Percentiles rank a stretch among this genome's conserved stretches.
phyloP scores from a whole-genome alignment of 768 basidiomycete species.

The Fomitopsis serialis region DNA sequence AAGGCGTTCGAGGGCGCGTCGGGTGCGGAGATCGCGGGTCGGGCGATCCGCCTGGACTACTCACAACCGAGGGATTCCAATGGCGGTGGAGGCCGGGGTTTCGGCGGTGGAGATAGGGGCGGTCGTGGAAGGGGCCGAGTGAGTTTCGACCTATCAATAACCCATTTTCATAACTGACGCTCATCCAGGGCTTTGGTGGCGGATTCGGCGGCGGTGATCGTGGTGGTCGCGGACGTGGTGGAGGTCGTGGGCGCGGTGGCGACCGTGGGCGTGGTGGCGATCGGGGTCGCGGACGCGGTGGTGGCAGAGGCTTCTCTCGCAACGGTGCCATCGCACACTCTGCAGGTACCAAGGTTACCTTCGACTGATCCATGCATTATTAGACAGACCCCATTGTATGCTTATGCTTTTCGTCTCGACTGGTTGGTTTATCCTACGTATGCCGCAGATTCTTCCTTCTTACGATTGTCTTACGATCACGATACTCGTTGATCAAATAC shows the following conservation, averaged over 20 bases:
- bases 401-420: not conserved
- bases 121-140: slow-evolving; percentile 27
- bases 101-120: slow-evolving; percentile 29
- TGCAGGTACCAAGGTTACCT: slow-evolving; percentile 67
- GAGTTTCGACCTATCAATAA: slow-evolving; percentile 4
- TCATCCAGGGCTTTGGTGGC: slow-evolving; percentile 37
- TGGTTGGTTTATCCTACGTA: not conserved
- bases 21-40: slow-evolving; percentile 77
- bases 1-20: slow-evolving; percentile 68
- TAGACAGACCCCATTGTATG: not conserved
- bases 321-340: slow-evolving; percentile 59
- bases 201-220: slow-evolving; percentile 41
- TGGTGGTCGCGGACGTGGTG: slow-evolving; percentile 33
- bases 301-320: slow-evolving; percentile 40
- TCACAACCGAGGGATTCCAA: slow-evolving; percentile 72
- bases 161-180: slow-evolving; percentile 16
- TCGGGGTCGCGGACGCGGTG: slow-evolving; percentile 35
- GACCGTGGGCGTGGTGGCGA: slow-evolving; percentile 33
- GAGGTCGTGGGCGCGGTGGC: slow-evolving; percentile 31
- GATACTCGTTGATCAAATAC: too few species aligned
- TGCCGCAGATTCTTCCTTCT: too few species aligned
- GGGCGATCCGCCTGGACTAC: slow-evolving; percentile 78
- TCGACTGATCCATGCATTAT: slow-evolving; percentile 18
- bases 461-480: too few species aligned
- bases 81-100: slow-evolving; percentile 41